Conservation (phyloP, 2,329 filamentous ascomycete genomes). For the Cladosporium oxysporum region DNA sequence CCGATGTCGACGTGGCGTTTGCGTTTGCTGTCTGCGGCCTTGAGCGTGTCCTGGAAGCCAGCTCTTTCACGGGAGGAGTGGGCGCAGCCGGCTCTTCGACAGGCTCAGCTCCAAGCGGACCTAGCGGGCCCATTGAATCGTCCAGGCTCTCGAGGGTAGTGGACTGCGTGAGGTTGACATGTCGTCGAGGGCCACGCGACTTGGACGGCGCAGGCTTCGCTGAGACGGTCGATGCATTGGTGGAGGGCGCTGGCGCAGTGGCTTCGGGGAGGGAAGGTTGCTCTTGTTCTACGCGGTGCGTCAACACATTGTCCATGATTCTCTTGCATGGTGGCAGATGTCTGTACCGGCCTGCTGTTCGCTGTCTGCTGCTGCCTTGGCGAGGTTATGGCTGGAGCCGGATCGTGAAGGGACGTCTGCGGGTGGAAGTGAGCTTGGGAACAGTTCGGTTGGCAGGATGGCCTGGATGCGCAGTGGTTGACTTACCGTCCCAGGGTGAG, state of each 20-base stretch:
- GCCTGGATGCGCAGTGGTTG: background rate
- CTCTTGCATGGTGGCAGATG: background rate
- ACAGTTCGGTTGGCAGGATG: background rate
- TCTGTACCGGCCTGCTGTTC: conserved; percentile 30
- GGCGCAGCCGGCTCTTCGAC: conserved; percentile 63
- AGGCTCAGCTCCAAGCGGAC: conserved; percentile 58
- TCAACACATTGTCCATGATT: conserved; percentile 13
- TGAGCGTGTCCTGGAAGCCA: conserved; percentile 47
- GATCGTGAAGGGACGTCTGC: conserved; percentile 52
- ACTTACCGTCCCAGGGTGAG: conserved; percentile 38
- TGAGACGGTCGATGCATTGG: conserved; percentile 27
- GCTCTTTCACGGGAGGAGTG: conserved; percentile 60
- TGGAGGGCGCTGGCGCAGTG: conserved; percentile 25
- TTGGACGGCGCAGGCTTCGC: conserved; percentile 35
- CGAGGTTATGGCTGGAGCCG: conserved; percentile 43
- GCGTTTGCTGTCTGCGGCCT: conserved; percentile 32
- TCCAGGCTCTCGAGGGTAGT: conserved; percentile 79
- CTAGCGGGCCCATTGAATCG: conserved; percentile 71
- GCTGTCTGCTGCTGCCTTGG: conserved; percentile 41
- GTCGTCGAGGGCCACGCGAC: conserved; percentile 57
- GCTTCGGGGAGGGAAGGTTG: conserved; percentile 18
- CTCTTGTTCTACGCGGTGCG: conserved; percentile 12
- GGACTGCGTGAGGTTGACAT: conserved; percentile 74
- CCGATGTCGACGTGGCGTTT: conserved; percentile 45
- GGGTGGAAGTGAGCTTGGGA: conserved; percentile 11